Evolutionary conservation across 495 filamentous ascomycete species (phyloP), one percentile per base, ranked within the genome.

Genomic region (Lineolata rhizophorae): DNA sequence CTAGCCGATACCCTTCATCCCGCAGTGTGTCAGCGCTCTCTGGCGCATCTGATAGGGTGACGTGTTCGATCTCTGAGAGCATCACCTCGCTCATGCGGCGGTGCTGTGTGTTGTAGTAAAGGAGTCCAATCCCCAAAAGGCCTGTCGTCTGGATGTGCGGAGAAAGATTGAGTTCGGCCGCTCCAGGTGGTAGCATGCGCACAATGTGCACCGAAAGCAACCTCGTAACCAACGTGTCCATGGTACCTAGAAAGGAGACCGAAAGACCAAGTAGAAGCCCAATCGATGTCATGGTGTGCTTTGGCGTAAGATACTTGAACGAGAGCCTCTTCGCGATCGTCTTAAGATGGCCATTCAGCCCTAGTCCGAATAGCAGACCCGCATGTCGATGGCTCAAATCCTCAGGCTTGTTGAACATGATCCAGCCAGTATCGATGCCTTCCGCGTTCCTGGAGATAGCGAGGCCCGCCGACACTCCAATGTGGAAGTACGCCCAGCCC

Each of bases 271-370:
- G 61, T 27, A 99, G 64, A 13, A 99, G 61, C 6, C 90, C 87
- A 37, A 99, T 90, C 4, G 87, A 94, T 8, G 85, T 94, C 85
- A 95, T 95, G 22, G 83, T 84, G 52, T 97, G 87, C 47, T 97
- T 97, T 2, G 87, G 87, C 0, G 87, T 95, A 18, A 97, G 55
- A 39, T 97, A 97, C 54, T 92, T 95, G 67, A 93, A 97, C 27
- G 84, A 83, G 16, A 94, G 76, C 90, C 90, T 95, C 53, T 93
- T 94, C 6, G 90, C 90, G 12, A 99, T 62, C 5, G 65, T 72
- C 48, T 78, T 90, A 20, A 99, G 60, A 55, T 95, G 90, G 0
- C 90, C 90, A 49, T 92, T 94, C 29, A 99, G 60, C n/a, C 87
- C 87, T 4, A 99, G 54, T 6, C 78, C 87, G 6, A 99, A 56